These are phyloP conservation scores for Posidonia australis DNA, from an alignment of 106 monocot genomes.

Conservation along the genomic window DNA sequence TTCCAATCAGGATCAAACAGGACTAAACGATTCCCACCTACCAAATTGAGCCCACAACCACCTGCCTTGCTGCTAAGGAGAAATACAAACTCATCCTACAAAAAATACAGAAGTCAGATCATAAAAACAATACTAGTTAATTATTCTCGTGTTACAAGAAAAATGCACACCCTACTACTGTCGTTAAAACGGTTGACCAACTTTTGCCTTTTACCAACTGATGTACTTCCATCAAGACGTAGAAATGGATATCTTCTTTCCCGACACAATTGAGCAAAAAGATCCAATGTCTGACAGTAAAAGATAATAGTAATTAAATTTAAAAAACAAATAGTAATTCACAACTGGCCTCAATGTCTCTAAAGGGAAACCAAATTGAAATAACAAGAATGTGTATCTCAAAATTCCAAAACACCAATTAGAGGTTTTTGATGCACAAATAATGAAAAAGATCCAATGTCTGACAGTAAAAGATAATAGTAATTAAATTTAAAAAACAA, in stretches of 20 bases:
- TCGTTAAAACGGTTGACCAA: slow-evolving; percentile 93
- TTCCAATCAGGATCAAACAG: slow-evolving; percentile 99
- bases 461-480: no score
- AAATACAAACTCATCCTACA: slow-evolving; percentile 97
- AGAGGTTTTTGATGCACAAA: no score
- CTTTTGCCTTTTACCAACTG: slow-evolving; percentile 95
- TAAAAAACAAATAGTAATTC: neutral
- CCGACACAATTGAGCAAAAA: slow-evolving; percentile 94
- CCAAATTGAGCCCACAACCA: slow-evolving; percentile 97
- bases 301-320: neutral
- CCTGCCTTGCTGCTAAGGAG: slow-evolving; percentile 99
- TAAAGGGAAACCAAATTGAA: no score
- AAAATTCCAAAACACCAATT: no score
- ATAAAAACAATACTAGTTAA: neutral
- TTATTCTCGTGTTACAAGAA: neutral
- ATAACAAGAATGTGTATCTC: no score
- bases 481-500: no score
- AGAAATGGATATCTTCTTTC: slow-evolving; percentile 90
- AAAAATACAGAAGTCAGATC: slow-evolving; percentile 1
- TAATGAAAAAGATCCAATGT: no score
- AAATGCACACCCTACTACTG: slow-evolving; percentile 49
- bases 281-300: slow-evolving; percentile 64
- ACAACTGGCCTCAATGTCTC: no score
- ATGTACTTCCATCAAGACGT: slow-evolving; percentile 92
- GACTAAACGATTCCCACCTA: slow-evolving; percentile 93